Conservation (phyloP, 441 rosid genomes). For the Flueggea neowawraea region DNA sequence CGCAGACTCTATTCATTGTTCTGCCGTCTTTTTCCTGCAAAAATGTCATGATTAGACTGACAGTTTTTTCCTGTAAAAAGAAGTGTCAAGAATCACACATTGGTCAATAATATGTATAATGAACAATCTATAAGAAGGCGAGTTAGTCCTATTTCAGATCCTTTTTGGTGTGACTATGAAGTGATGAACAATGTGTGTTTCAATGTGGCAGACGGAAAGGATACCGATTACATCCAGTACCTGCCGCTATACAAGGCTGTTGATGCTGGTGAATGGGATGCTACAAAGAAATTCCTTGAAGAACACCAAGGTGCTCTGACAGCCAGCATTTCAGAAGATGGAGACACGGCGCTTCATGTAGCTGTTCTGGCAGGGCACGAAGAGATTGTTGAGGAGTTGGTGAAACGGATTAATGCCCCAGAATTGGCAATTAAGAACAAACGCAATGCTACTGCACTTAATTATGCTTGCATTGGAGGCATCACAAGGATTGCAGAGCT, state of each 20-base stretch:
- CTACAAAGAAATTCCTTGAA: constrained; percentile 14
- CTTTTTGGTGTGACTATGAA: too few species aligned
- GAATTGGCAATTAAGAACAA: constrained; percentile 20
- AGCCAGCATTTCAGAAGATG: constrained; percentile 25
- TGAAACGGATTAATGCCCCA: not conserved
- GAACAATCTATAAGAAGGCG: too few species aligned
- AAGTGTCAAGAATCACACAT: too few species aligned
- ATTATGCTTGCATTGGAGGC: constrained; percentile 33
- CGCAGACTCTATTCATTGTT: too few species aligned
- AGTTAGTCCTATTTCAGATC: too few species aligned
- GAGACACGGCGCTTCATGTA: constrained; percentile 35
- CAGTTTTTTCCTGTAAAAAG: too few species aligned
- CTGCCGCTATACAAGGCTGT: constrained; percentile 20
- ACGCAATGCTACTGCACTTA: constrained; percentile 31
- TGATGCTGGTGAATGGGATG: constrained; percentile 26
- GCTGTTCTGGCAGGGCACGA: constrained; percentile 28
- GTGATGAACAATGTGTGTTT: too few species aligned
- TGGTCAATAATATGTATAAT: too few species aligned
- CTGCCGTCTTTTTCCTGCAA: too few species aligned
- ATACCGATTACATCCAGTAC: constrained; percentile 13
- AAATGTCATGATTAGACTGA: too few species aligned
- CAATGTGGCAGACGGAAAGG: not conserved
- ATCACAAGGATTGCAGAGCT: constrained; percentile 18
- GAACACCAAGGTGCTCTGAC: constrained; percentile 8
- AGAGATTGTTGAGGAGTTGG: constrained; percentile 23